Conservation (phyloP, 306 rosid species). For the Cicer cuneatum region DNA sequence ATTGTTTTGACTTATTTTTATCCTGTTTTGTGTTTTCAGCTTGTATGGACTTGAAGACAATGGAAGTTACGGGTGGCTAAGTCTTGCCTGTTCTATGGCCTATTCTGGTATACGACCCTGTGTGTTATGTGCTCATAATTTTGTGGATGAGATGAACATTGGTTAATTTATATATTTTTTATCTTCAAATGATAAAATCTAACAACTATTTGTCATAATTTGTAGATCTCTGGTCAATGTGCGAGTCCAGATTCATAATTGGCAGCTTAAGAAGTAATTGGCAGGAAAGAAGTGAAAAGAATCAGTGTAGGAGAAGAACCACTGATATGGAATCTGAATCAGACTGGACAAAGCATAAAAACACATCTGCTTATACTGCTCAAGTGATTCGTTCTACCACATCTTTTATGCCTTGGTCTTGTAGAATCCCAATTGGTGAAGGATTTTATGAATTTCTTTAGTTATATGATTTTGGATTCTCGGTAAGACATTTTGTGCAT, state of each 20-base stretch:
- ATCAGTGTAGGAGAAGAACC: constrained; percentile 52
- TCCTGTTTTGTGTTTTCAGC: constrained; percentile 46
- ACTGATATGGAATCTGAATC: constrained; percentile 87
- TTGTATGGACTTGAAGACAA: constrained; percentile 47
- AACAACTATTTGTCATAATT: constrained; percentile 26
- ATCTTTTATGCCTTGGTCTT: constrained; percentile 86
- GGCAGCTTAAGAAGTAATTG: constrained; percentile 47
- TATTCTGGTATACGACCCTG: constrained; percentile 8
- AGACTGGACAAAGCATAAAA: constrained; percentile 74
- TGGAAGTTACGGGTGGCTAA: constrained; percentile 85
- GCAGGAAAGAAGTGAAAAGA: constrained; percentile 43
- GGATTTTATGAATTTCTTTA: constrained; percentile 82
- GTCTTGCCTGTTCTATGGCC: constrained; percentile 45
- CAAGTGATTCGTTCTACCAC: constrained; percentile 80
- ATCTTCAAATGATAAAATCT: constrained; percentile 42
- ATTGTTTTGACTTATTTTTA: not conserved
- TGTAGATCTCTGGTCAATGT: constrained; percentile 66
- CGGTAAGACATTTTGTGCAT: constrained; percentile 32
- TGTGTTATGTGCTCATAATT: constrained; percentile 13
- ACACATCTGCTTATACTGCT: constrained; percentile 71
- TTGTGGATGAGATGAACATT: constrained; percentile 21
- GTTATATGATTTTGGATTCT: constrained; percentile 26
- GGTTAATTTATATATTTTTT: constrained; percentile 6
- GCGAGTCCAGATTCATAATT: constrained; percentile 53
- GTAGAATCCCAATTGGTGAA: constrained; percentile 82